A percentile compares a stretch with the other conserved stretches of the same genome.
Evolutionary conservation across 2,329 filamentous ascomycete genomes (phyloP).

Genomic region (Falciphora oryzae): DNA sequence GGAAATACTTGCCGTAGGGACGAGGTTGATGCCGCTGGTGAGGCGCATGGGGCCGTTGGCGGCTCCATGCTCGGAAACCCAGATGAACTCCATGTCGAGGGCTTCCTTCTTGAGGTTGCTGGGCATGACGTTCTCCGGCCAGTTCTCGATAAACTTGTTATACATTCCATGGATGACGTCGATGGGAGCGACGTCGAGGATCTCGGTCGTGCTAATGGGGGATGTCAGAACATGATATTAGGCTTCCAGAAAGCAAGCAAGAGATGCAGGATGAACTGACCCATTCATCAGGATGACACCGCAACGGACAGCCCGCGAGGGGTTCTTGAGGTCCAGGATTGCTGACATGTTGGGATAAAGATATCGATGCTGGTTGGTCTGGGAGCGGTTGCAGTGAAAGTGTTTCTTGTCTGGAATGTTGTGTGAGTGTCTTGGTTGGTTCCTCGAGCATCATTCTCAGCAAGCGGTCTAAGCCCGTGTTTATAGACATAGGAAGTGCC

Average conservation of each 20-base stretch:
- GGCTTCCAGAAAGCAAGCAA: background rate
- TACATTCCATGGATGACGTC: background rate
- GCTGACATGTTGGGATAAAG: background rate
- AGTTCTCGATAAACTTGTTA: conserved; percentile 6
- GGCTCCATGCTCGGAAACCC: conserved; percentile 25
- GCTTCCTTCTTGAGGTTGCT: conserved; percentile 16
- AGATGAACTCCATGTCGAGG: conserved; percentile 27
- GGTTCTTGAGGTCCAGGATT: conserved; percentile 19
- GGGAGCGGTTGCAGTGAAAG: background rate
- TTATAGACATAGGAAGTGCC: background rate
- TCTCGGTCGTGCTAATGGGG: background rate
- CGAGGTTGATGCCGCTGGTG: conserved; percentile 22
- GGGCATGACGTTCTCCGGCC: conserved; percentile 16
- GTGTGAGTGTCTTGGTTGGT: background rate
- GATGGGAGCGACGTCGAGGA: conserved; percentile 4
- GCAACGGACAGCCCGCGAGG: conserved; percentile 20
- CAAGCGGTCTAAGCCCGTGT: background rate
- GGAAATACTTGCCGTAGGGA: conserved; percentile 22
- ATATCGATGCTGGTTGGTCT: background rate
- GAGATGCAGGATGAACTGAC: conserved; percentile 17
- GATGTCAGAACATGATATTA: background rate
- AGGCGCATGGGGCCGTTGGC: conserved; percentile 15
- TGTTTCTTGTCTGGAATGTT: background rate
- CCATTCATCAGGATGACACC: conserved; percentile 25
- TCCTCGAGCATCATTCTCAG: background rate